Percentiles rank a stretch among this genome's conserved stretches.
Evolutionary conservation across 305 asterid species (phyloP).

Genomic region (Fraxinus dipetala): DNA sequence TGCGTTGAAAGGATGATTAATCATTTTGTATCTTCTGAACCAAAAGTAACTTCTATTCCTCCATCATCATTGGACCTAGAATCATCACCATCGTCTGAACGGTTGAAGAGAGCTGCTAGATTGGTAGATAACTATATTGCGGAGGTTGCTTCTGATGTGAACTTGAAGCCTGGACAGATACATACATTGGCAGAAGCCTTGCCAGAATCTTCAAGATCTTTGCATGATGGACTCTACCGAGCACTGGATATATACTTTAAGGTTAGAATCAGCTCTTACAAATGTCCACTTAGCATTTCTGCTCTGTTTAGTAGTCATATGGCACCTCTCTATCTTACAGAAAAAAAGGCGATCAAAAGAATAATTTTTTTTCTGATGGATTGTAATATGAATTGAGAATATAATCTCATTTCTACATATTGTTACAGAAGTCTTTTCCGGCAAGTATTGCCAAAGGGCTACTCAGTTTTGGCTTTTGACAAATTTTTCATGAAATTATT

Average conservation of each 20-base stretch:
- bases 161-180: constrained; percentile 74
- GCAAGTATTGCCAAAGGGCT: neutral
- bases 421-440: neutral
- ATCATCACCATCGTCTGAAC: constrained; percentile 53
- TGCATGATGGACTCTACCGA: constrained; percentile 93
- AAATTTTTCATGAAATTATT: constrained; percentile 24
- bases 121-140: constrained; percentile 80
- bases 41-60: constrained; percentile 36
- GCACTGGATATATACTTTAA: constrained; percentile 82
- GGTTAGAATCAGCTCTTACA: constrained; percentile 42
- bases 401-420: neutral
- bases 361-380: neutral
- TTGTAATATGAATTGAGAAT: neutral
- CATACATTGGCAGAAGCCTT: constrained; percentile 71
- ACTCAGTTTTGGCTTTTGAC: constrained; percentile 15
- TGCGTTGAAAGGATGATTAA: constrained; percentile 71
- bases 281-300: neutral
- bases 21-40: constrained; percentile 62
- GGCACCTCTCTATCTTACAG: neutral
- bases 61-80: constrained; percentile 54
- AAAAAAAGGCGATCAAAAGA: neutral
- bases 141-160: constrained; percentile 92
- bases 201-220: constrained; percentile 82
- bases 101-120: constrained; percentile 67
- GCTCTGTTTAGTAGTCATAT: neutral